These are phyloP conservation scores for Ganoderma multipileum DNA, from an alignment of 1,284 basidiomycete species.

Conservation along the genomic window DNA sequence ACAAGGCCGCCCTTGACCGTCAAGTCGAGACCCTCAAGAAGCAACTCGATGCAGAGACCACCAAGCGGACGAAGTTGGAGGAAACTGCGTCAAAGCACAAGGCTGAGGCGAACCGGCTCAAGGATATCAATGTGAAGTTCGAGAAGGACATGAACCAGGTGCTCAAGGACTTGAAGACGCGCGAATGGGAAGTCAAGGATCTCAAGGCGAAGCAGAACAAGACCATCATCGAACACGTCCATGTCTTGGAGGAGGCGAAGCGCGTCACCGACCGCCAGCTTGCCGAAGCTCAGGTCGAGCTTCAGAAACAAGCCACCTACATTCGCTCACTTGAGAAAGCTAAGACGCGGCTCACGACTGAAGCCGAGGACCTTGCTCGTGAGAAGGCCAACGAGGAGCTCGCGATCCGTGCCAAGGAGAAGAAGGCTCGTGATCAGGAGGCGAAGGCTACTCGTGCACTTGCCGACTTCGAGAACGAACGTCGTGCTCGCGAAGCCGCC, in stretches of 20 bases:
- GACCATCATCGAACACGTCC: slow-evolving; percentile 98
- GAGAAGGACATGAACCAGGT: slow-evolving; percentile 86
- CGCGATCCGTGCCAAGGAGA: slow-evolving; percentile 72
- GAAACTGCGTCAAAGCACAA: slow-evolving; percentile 70
- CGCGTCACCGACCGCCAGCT: slow-evolving; percentile 95
- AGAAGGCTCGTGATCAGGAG: slow-evolving; percentile 64
- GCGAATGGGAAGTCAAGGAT: slow-evolving; percentile 88
- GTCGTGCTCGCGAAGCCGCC: slow-evolving; percentile 65
- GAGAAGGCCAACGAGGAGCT: slow-evolving; percentile 80
- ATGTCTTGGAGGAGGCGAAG: slow-evolving; percentile 97
- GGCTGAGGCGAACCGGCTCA: slow-evolving; percentile 70
- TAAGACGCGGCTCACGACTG: slow-evolving; percentile 77
- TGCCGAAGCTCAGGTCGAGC: slow-evolving; percentile 78
- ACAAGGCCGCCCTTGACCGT: slow-evolving; percentile 76
- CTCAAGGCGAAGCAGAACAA: slow-evolving; percentile 92
- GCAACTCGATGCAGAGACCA: slow-evolving; percentile 72
- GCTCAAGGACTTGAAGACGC: slow-evolving; percentile 78
- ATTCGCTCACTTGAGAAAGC: slow-evolving; percentile 87
- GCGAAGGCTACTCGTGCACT: slow-evolving; percentile 62
- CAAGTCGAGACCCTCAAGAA: slow-evolving; percentile 75
- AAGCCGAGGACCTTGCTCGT: slow-evolving; percentile 86
- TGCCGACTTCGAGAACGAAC: slow-evolving; percentile 69
- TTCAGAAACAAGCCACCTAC: slow-evolving; percentile 77
- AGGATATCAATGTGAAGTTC: slow-evolving; percentile 75
- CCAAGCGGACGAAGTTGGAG: slow-evolving; percentile 79